Conservation (phyloP, 257 asterid genomes). For the Solanum chiquidenum region DNA sequence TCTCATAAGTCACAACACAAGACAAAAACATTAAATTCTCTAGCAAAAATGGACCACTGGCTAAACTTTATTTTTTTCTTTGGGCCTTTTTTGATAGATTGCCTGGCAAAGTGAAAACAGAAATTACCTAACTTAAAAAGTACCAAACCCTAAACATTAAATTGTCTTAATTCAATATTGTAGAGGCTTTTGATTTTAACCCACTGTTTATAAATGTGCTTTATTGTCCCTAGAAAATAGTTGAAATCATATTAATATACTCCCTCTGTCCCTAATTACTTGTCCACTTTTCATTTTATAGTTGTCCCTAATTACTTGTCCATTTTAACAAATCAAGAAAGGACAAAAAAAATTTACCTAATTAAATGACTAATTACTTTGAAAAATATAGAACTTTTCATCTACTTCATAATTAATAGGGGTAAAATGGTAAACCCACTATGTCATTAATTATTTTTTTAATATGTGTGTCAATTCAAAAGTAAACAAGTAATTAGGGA, state of each 20-base stretch:
- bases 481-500: no score
- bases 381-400: no score
- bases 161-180: background rate
- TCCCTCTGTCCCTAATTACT: no score
- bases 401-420: no score
- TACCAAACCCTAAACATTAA: background rate
- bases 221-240: background rate
- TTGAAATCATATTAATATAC: background rate
- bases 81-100: background rate
- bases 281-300: no score
- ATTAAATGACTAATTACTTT: no score
- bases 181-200: background rate
- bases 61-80: background rate
- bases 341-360: no score
- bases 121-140: background rate
- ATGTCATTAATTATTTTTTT: no score
- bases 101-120: background rate
- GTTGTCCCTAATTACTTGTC: no score
- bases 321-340: no score
- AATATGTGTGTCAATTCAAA: no score
- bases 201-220: background rate
- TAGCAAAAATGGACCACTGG: background rate
- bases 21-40: background rate
- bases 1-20: background rate
- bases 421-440: no score